A percentile compares a stretch with the other conserved stretches of the same genome.
phyloP scores from a whole-genome alignment of 1,284 basidiomycete species.

The Heterobasidion irregulare region DNA sequence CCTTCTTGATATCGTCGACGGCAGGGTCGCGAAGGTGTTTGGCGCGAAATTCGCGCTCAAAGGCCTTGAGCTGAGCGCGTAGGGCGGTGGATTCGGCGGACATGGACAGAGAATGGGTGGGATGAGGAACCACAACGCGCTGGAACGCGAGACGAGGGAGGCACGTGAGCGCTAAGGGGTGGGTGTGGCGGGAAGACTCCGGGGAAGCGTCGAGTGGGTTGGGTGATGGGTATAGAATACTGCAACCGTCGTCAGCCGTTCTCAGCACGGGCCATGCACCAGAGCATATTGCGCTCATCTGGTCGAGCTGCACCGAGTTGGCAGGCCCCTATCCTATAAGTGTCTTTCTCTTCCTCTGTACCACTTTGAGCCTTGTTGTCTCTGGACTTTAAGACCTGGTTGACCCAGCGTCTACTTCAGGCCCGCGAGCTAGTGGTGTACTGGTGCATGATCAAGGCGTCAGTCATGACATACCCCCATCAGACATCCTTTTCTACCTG shows the following conservation, averaged over 20 bases:
- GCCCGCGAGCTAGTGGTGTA: not conserved
- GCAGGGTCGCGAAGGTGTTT: conserved; percentile 56
- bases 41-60: conserved; percentile 72
- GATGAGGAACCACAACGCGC: not conserved
- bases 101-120: conserved; percentile 5
- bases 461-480: not conserved
- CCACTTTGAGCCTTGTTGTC: not conserved
- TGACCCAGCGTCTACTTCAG: not conserved
- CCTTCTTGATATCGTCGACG: conserved; percentile 71
- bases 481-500: conserved; percentile 4
- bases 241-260: too few species aligned
- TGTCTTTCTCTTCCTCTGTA: not conserved
- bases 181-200: not conserved
- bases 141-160: not conserved
- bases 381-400: not conserved
- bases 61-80: conserved; percentile 72
- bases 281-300: too few species aligned
- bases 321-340: not conserved
- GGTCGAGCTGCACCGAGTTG: not conserved
- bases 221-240: too few species aligned
- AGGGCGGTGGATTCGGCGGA: conserved; percentile 38
- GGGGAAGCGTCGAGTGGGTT: not conserved
- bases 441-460: not conserved
- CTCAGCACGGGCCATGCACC: too few species aligned
- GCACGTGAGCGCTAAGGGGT: not conserved